These are phyloP conservation scores for Citrus trifoliata DNA, from an alignment of 345 rosid species.

Conservation along the genomic window DNA sequence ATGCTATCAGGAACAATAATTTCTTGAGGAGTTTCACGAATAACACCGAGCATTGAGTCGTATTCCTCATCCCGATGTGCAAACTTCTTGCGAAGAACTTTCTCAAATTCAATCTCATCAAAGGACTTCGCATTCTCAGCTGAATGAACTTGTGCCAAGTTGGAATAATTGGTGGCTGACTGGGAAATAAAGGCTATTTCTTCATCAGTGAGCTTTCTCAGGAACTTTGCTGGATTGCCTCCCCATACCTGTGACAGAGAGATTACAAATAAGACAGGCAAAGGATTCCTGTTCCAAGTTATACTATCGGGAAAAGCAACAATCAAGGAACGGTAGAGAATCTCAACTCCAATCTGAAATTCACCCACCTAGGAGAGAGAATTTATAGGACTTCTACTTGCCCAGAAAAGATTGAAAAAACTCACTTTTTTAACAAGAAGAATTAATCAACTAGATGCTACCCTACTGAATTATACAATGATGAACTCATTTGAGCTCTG, in stretches of 20 bases:
- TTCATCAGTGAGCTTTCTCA: slow-evolving; percentile 74
- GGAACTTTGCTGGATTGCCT: slow-evolving; percentile 94
- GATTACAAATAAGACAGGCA: not conserved
- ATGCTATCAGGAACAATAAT: slow-evolving; percentile 74
- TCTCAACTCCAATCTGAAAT: not conserved
- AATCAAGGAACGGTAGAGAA: not conserved
- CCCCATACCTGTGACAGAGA: slow-evolving; percentile 69
- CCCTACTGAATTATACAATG: not conserved
- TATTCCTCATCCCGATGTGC: slow-evolving; percentile 71
- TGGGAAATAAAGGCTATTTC: slow-evolving; percentile 72
- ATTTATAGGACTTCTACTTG: not conserved
- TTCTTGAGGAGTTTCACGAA: slow-evolving; percentile 77
- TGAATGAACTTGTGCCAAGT: slow-evolving; percentile 87
- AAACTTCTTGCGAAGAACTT: slow-evolving; percentile 80
- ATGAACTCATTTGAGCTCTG: not conserved
- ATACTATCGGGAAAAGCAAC: not conserved
- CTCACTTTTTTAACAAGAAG: not conserved
- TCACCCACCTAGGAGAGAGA: not conserved
- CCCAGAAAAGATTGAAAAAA: not conserved
- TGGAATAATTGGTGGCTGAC: slow-evolving; percentile 75
- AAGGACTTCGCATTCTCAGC: slow-evolving; percentile 85
- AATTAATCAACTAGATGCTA: not conserved
- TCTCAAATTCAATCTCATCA: slow-evolving; percentile 84
- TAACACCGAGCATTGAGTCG: slow-evolving; percentile 83
- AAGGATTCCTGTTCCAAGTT: not conserved